These are phyloP conservation scores for Elasticomyces elasticus DNA, from an alignment of 495 filamentous ascomycete species.

Conservation along the genomic window DNA sequence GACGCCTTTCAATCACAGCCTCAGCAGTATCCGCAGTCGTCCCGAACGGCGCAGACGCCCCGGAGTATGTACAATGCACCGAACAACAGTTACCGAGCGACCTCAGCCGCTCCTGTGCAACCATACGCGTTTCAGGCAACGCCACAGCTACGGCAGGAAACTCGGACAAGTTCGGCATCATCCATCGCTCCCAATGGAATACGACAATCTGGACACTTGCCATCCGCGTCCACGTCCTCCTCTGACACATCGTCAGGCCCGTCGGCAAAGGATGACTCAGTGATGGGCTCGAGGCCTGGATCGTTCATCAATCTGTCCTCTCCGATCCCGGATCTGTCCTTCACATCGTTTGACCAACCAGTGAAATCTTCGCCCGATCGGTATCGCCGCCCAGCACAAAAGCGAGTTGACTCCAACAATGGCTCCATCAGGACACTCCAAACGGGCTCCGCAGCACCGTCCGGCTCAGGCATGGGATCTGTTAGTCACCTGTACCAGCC, in stretches of 20 bases:
- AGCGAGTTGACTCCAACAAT: constrained; percentile 36
- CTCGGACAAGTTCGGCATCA: constrained; percentile 56
- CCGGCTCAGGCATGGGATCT: constrained; percentile 36
- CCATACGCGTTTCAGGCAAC: constrained; percentile 80
- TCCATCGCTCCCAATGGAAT: constrained; percentile 34
- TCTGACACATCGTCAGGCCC: constrained; percentile 30
- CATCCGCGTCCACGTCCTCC: constrained; percentile 30
- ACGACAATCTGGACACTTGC: constrained; percentile 19
- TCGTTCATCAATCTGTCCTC: constrained; percentile 39
- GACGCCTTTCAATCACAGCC: constrained; percentile 30
- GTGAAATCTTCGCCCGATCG: constrained; percentile 48
- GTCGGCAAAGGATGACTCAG: constrained; percentile 30
- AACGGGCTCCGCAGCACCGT: constrained; percentile 33
- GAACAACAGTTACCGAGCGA: constrained; percentile 50
- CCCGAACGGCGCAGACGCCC: constrained; percentile 24
- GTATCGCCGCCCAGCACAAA: constrained; percentile 48
- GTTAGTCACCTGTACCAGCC: constrained; percentile 33
- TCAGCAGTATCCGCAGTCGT: constrained; percentile 25
- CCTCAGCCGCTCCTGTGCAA: constrained; percentile 58
- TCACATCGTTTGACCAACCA: constrained; percentile 18
- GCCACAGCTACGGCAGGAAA: constrained; percentile 60
- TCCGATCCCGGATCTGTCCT: constrained; percentile 43
- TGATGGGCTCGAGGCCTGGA: constrained; percentile 31
- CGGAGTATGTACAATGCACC: constrained; percentile 23
- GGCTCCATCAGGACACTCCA: constrained; percentile 13